phyloP scores from a whole-genome alignment of 306 rosid species.

The Cucumis cinereus region DNA sequence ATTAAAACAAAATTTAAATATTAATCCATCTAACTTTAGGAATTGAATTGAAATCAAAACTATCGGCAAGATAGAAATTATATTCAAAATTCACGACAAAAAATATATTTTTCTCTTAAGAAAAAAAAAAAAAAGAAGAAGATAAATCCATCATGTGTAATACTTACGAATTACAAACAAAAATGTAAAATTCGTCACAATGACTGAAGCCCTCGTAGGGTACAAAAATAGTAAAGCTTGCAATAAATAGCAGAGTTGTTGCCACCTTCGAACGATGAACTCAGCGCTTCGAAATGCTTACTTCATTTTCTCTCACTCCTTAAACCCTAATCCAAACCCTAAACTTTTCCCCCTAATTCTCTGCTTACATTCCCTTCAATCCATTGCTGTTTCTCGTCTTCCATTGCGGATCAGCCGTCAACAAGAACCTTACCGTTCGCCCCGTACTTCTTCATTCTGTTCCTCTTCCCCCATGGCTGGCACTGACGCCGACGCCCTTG shows the following conservation, averaged over 20 bases:
- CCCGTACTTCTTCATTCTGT: constrained; percentile 7
- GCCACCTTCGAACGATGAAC: constrained; percentile 15
- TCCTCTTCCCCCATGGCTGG: constrained; percentile 40
- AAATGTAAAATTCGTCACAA: no score
- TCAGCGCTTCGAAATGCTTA: constrained; percentile 50
- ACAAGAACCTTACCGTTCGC: constrained; percentile 19
- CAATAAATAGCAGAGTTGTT: neutral
- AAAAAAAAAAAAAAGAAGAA: no score
- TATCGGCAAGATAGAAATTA: no score
- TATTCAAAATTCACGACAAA: no score
- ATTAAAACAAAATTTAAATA: no score
- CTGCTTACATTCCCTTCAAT: constrained; percentile 5
- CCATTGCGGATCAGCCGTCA: neutral
- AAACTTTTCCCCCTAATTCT: neutral
- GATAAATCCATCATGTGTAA: no score
- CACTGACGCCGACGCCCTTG: constrained; percentile 20
- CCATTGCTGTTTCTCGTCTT: constrained; percentile 1
- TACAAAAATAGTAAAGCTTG: neutral
- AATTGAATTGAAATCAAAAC: no score
- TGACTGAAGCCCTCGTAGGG: neutral
- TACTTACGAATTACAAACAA: no score
- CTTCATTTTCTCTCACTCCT: constrained; percentile 21
- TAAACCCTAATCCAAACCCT: constrained; percentile 32
- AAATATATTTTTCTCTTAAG: no score
- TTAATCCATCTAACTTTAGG: no score